Conservation (phyloP, 2,329 filamentous ascomycete species). For the Diplodia corticola region DNA sequence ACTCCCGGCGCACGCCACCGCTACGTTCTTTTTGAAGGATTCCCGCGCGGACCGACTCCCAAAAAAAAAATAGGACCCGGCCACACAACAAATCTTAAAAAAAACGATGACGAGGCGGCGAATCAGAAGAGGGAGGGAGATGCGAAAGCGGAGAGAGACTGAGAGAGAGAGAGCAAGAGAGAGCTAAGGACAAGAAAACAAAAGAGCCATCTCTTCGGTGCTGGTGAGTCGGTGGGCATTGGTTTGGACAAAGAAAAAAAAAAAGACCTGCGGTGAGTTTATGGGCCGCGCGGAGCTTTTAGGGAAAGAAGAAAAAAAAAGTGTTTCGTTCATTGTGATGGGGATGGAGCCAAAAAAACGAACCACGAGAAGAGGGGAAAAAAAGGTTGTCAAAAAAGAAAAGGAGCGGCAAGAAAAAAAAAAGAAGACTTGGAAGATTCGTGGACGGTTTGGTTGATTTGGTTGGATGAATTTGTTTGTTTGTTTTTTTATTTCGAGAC, state of each 20-base stretch:
- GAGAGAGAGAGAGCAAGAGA: not conserved
- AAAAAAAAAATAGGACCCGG: no score
- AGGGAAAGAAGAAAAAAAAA: not conserved
- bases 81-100: not conserved
- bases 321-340: not conserved
- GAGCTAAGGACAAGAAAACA: not conserved
- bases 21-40: not conserved
- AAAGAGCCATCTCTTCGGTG: constrained; percentile 27
- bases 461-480: constrained; percentile 6
- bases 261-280: not conserved
- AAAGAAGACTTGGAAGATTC: constrained; percentile 7
- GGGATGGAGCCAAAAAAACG: no score
- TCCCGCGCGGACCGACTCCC: not conserved
- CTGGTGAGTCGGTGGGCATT: not conserved
- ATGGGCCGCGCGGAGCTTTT: not conserved
- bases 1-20: not conserved
- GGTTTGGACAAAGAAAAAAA: not conserved
- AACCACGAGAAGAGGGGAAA: no score
- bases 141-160: not conserved
- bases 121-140: not conserved
- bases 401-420: constrained; percentile 12
- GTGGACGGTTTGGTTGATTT: not conserved
- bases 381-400: not conserved
- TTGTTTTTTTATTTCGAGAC: constrained; percentile 11
- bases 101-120: not conserved